Evolutionary conservation across 1,139 yeast genomes (phyloP).

Genomic region (Komagataea norvegica): DNA sequence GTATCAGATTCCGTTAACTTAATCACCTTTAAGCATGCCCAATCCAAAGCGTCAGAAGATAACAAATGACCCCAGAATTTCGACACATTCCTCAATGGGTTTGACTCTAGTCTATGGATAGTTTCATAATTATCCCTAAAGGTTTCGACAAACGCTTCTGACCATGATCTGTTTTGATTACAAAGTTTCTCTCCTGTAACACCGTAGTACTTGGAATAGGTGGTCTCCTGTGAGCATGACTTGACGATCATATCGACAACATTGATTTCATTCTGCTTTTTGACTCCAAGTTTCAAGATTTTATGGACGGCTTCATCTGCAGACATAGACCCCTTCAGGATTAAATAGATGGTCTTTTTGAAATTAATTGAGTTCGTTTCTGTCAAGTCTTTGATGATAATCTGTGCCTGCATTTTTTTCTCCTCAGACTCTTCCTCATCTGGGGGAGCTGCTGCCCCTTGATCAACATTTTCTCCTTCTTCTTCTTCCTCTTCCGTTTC

Average conservation of each 20-base stretch:
- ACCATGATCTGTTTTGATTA: conserved; percentile 50
- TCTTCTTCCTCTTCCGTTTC: conserved; percentile 28
- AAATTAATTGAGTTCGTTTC: conserved; percentile 56
- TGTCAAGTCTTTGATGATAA: conserved; percentile 59
- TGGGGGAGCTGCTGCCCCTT: conserved; percentile 5
- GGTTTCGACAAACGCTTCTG: conserved; percentile 42
- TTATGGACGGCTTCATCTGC: conserved; percentile 94
- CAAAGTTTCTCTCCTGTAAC: conserved; percentile 68
- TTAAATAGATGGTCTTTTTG: conserved; percentile 72
- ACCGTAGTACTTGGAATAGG: conserved; percentile 84
- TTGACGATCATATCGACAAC: conserved; percentile 74
- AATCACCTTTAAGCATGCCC: conserved; percentile 52
- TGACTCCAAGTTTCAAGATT: conserved; percentile 46
- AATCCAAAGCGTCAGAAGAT: conserved; percentile 63
- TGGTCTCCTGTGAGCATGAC: conserved; percentile 83
- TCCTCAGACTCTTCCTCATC: conserved; percentile 30
- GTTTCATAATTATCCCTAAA: conserved; percentile 55
- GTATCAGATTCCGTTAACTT: conserved; percentile 68
- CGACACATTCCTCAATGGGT: conserved; percentile 74
- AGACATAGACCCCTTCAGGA: conserved; percentile 89
- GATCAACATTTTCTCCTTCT: conserved; percentile 9
- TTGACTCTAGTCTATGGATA: conserved; percentile 66
- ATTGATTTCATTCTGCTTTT: conserved; percentile 37
- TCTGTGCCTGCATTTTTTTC: conserved; percentile 19
- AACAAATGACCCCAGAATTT: conserved; percentile 83